Conservation (phyloP, 2,329 filamentous ascomycete species). For the Penicillium sp. region DNA sequence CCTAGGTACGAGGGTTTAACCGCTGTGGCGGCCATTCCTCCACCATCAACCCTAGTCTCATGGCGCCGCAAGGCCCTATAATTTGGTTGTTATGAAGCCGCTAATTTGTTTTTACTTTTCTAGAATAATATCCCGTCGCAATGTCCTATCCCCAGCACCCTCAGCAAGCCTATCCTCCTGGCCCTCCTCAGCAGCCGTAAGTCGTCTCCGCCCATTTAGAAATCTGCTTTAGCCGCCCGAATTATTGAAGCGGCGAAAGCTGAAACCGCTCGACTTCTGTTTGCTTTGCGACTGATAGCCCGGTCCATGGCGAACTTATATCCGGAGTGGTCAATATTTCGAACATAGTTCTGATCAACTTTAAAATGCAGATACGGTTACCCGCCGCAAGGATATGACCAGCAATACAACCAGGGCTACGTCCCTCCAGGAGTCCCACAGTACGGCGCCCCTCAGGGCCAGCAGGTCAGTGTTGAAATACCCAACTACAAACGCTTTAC, state of each 20-base stretch:
- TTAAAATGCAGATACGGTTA: slow-evolving; percentile 22
- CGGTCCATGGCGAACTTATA: neutral
- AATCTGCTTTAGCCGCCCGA: too few species aligned
- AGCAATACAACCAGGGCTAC: slow-evolving; percentile 33
- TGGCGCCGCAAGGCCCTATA: neutral
- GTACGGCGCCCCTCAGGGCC: too few species aligned
- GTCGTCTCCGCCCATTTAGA: neutral
- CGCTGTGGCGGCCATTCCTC: neutral
- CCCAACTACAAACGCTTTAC: too few species aligned
- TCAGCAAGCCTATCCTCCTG: neutral
- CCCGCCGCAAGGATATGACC: neutral
- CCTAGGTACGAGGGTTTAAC: slow-evolving; percentile 7
- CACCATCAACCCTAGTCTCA: neutral
- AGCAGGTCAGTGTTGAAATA: too few species aligned
- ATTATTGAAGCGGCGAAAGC: too few species aligned
- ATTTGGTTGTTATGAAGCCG: neutral
- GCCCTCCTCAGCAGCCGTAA: slow-evolving; percentile 16
- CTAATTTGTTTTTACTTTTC: slow-evolving; percentile 7
- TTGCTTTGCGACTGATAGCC: neutral
- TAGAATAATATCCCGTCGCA: neutral
- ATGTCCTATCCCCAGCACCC: slow-evolving; percentile 46
- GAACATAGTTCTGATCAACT: neutral
- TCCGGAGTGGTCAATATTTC: neutral
- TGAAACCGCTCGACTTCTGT: too few species aligned
- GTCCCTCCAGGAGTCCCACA: slow-evolving; percentile 16